Evolutionary conservation across 768 basidiomycete species (phyloP).

Genomic region (Tricholoma matsutake): DNA sequence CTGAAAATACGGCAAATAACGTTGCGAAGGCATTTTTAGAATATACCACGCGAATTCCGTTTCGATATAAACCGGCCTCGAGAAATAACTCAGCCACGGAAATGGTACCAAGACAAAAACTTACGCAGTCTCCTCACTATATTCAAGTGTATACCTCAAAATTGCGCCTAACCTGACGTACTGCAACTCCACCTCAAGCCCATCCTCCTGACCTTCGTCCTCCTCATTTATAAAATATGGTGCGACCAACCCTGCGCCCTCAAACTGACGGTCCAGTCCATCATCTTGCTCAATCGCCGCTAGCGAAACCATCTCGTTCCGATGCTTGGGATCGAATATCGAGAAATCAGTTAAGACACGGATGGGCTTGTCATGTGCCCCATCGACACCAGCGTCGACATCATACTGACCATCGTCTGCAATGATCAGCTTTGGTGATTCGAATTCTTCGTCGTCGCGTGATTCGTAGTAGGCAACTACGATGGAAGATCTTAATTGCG

Average conservation of each 20-base stretch:
- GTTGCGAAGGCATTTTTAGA: conserved; percentile 42
- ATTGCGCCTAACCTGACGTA: conserved; percentile 49
- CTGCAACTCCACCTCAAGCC: conserved; percentile 22
- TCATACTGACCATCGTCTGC: conserved; percentile 25
- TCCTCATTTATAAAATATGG: conserved; percentile 52
- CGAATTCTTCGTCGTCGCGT: conserved; percentile 29
- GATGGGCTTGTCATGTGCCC: conserved; percentile 45
- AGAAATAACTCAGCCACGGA: background rate
- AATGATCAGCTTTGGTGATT: conserved; percentile 34
- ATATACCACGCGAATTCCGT: conserved; percentile 65
- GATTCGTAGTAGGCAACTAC: conserved; percentile 40
- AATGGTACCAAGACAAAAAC: conserved; percentile 20
- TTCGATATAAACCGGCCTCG: conserved; percentile 59
- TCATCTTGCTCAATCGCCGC: conserved; percentile 43
- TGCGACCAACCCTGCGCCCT: conserved; percentile 53
- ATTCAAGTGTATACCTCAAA: conserved; percentile 48
- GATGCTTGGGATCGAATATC: conserved; percentile 53
- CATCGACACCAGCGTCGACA: background rate
- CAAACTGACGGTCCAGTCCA: conserved; percentile 37
- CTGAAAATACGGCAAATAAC: conserved; percentile 41
- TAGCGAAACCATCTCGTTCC: conserved; percentile 46
- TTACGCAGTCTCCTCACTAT: conserved; percentile 47
- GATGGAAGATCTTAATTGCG: background rate
- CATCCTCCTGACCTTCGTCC: conserved; percentile 61
- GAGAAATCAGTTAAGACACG: conserved; percentile 55